Percentiles rank a stretch among this genome's conserved stretches.
Conservation (phyloP, 305 asterid species). For the Nicotiana rustica region DNA sequence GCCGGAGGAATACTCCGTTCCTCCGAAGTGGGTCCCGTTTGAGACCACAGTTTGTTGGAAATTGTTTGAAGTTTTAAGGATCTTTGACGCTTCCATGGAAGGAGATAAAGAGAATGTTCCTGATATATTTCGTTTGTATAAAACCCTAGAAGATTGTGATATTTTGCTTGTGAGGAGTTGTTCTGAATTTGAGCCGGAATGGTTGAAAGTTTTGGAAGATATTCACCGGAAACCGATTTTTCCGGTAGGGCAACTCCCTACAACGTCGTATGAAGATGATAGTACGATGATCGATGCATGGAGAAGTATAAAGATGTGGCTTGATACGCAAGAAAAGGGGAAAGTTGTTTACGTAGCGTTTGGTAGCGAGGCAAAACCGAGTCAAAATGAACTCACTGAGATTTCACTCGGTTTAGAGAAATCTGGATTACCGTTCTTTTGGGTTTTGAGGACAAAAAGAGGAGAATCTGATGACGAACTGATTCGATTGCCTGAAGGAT, state of each 20-base stretch:
- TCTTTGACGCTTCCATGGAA: conserved; percentile 17
- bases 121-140: conserved; percentile 27
- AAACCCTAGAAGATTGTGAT: neutral
- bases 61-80: conserved; percentile 37
- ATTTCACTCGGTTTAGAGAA: conserved; percentile 59
- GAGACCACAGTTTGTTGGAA: conserved; percentile 40
- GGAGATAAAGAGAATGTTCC: conserved; percentile 37
- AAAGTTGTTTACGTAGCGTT: conserved; percentile 51
- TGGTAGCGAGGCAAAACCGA: conserved; percentile 48
- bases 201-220: conserved; percentile 32
- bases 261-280: neutral
- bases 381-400: conserved; percentile 50
- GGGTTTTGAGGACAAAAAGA: conserved; percentile 45
- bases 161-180: conserved; percentile 33
- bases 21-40: conserved; percentile 55
- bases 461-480: conserved; percentile 22
- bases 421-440: conserved; percentile 56
- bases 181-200: conserved; percentile 33
- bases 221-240: conserved; percentile 37
- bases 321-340: conserved; percentile 30
- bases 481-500: conserved; percentile 55
- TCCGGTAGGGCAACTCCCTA: conserved; percentile 52
- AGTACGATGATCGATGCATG: conserved; percentile 27
- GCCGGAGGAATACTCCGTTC: conserved; percentile 50
- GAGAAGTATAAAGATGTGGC: conserved; percentile 37